Evolutionary conservation across 352 stramenopile species (phyloP).

Genomic region (Thalassiosira hispida): DNA sequence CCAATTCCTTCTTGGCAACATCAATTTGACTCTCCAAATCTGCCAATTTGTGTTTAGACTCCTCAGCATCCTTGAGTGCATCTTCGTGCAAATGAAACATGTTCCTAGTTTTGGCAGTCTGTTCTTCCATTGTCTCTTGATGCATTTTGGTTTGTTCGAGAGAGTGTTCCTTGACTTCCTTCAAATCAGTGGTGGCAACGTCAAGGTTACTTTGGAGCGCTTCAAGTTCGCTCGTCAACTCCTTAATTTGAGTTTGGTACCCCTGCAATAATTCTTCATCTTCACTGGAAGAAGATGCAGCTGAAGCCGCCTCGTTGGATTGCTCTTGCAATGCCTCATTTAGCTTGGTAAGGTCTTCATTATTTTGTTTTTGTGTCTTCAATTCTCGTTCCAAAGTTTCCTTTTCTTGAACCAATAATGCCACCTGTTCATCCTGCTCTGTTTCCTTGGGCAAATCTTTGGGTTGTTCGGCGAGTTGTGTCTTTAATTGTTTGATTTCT

Average conservation of each 20-base stretch:
- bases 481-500: conserved; percentile 31
- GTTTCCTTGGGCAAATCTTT: background rate
- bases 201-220: conserved; percentile 12
- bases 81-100: background rate
- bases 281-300: background rate
- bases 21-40: conserved; percentile 20
- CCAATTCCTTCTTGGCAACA: conserved; percentile 8
- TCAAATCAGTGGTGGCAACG: conserved; percentile 3
- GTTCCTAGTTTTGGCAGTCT: too few species aligned
- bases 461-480: conserved; percentile 22
- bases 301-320: background rate
- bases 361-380: conserved; percentile 5
- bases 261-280: conserved; percentile 10
- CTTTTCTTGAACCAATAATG: conserved; percentile 29
- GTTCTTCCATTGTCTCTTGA: conserved; percentile 1
- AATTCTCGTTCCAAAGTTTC: conserved; percentile 27
- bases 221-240: conserved; percentile 29
- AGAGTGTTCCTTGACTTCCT: conserved; percentile 10
- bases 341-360: conserved; percentile 8
- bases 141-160: background rate
- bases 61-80: background rate
- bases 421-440: conserved; percentile 5
- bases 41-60: conserved; percentile 9
- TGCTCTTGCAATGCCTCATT: conserved; percentile 8
- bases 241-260: conserved; percentile 34